Evolutionary conservation across 2,329 filamentous ascomycete genomes (phyloP).

Genomic region (Ceratocystis cubensis): DNA sequence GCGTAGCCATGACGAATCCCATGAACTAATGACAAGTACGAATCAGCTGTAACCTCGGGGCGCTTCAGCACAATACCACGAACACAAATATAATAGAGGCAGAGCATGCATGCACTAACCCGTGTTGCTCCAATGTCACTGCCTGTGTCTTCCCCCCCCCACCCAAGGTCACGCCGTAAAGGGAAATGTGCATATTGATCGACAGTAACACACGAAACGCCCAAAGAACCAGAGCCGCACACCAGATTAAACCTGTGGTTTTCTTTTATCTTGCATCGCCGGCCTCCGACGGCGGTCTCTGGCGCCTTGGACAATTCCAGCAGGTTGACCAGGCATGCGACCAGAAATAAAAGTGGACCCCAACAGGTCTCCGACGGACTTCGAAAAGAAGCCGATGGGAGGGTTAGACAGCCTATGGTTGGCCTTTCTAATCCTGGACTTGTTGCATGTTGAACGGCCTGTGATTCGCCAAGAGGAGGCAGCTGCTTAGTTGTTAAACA

Average conservation of each 20-base stretch:
- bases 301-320: not conserved
- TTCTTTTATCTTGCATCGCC: not conserved
- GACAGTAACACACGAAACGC: not conserved
- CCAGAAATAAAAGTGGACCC: not conserved
- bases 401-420: not conserved
- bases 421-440: not conserved
- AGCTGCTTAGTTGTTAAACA: too few species aligned
- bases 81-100: not conserved
- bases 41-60: not conserved
- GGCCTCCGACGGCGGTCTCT: conserved; percentile 4
- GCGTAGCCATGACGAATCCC: not conserved
- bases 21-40: not conserved
- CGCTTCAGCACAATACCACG: not conserved
- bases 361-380: conserved; percentile 6
- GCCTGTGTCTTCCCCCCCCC: not conserved
- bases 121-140: not conserved
- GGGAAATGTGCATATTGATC: not conserved
- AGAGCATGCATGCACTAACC: not conserved
- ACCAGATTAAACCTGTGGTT: not conserved
- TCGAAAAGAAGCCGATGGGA: not conserved
- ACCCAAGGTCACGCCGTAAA: not conserved
- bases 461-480: too few species aligned
- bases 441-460: not conserved
- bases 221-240: not conserved
- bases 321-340: not conserved